Evolutionary conservation across 2,329 filamentous ascomycete genomes (phyloP).

Genomic region (Fusarium sp.): DNA sequence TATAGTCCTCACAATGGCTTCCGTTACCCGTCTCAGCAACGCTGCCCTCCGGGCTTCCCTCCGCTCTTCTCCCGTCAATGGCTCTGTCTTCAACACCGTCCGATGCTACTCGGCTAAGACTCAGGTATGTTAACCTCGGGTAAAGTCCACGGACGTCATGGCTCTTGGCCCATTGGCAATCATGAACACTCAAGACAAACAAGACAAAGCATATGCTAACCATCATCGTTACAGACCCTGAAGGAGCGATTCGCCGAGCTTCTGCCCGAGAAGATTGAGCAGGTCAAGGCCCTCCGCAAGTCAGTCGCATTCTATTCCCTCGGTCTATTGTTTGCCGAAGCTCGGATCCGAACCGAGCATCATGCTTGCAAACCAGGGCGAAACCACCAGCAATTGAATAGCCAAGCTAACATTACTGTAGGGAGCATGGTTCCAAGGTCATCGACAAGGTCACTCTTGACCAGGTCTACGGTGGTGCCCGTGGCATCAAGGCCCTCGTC

Average conservation of each 20-base stretch:
- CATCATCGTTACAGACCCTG: constrained; percentile 73
- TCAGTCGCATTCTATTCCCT: constrained; percentile 61
- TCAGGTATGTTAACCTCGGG: constrained; percentile 69
- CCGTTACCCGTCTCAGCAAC: constrained; percentile 83
- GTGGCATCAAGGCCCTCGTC: constrained; percentile 97
- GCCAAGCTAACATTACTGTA: constrained; percentile 55
- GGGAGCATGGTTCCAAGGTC: constrained; percentile 95
- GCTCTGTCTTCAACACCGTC: constrained; percentile 82
- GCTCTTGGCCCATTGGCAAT: constrained; percentile 3
- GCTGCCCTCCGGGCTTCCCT: constrained; percentile 84
- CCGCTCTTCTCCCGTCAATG: constrained; percentile 74
- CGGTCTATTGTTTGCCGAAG: constrained; percentile 32
- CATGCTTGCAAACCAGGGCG: constrained; percentile 13
- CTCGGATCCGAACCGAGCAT: constrained; percentile 27
- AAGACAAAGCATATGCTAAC: constrained; percentile 12
- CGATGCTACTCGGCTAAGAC: constrained; percentile 95
- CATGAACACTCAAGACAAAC: background rate
- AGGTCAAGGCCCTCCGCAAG: constrained; percentile 99
- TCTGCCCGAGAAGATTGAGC: constrained; percentile 95
- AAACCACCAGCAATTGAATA: constrained; percentile 20
- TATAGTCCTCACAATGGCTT: constrained; percentile 74
- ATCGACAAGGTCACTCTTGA: constrained; percentile 98
- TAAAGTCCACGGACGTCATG: constrained; percentile 21
- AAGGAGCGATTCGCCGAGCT: constrained; percentile 99
- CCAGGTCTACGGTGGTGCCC: constrained; percentile 99